Percentiles rank a stretch among this genome's conserved stretches.
Conservation (phyloP, 768 basidiomycete species). For the Leccinum disarticulatum region DNA sequence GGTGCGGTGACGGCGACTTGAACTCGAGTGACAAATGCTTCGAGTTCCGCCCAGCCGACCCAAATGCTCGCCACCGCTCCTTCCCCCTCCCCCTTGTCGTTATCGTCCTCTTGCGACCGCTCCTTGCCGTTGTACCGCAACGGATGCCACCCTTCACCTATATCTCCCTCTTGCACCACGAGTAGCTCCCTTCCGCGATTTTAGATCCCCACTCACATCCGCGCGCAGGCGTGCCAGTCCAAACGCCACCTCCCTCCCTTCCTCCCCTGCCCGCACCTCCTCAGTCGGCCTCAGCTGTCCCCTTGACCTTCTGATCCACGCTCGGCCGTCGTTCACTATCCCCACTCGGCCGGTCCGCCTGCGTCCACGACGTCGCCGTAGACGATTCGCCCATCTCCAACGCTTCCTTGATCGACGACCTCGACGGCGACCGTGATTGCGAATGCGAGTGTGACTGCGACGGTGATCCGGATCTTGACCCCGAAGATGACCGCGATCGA, state of each 20-base stretch:
- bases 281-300: background rate
- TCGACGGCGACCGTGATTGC: slow-evolving; percentile 11
- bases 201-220: background rate
- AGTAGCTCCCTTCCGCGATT: slow-evolving; percentile 21
- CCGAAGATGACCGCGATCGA: slow-evolving; percentile 7
- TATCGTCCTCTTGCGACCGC: slow-evolving; percentile 6
- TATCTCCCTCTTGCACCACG: slow-evolving; percentile 24
- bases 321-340: slow-evolving; percentile 8
- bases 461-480: background rate
- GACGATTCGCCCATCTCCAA: slow-evolving; percentile 24
- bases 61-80: slow-evolving; percentile 24
- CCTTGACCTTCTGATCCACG: background rate
- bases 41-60: slow-evolving; percentile 26
- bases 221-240: slow-evolving; percentile 30
- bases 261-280: background rate
- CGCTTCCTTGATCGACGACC: slow-evolving; percentile 17
- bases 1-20: slow-evolving; percentile 55
- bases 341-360: slow-evolving; percentile 7
- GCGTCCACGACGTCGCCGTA: slow-evolving; percentile 30
- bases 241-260: slow-evolving; percentile 10
- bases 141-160: slow-evolving; percentile 30
- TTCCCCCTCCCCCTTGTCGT: slow-evolving; percentile 16
- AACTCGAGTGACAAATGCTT: slow-evolving; percentile 52
- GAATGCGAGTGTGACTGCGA: slow-evolving; percentile 2
- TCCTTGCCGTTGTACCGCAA: slow-evolving; percentile 14